Evolutionary conservation across 2,329 filamentous ascomycete species (phyloP), one percentile per base, ranked within the genome.

Genomic region (Hypocreales sp.): DNA sequence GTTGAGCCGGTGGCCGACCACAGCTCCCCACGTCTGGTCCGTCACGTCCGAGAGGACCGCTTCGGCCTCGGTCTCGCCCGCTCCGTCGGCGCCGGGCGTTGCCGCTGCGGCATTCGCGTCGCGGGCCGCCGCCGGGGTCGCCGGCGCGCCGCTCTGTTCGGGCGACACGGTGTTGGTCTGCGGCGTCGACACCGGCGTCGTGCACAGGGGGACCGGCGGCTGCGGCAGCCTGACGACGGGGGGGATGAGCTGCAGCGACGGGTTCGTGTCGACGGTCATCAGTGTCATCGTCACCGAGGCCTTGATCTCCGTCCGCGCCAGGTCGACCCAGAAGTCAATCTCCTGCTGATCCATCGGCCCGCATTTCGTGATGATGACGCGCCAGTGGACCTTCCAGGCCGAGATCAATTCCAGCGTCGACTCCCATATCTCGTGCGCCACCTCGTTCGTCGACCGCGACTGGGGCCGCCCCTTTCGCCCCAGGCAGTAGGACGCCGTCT

Each of bases 351-450:
- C 70, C 66, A 83, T 78, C 3, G 66, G 54, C 3, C 76, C 74
- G 25, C 69, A 72, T 47, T 79, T 79, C 19, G 77, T 72, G 33
- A 92, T 66, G 33, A 83, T 72, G 8, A 90, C 56, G 11, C 80
- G 72, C 79, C 81, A 87, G 31, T 76, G 72, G 1, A 86, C 72
- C 40, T 72, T 76, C 48, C 74, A 71, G 11, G 61, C 59, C 1
- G 73, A 68, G 19, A 84, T 69, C 18, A 87, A 65, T n/a, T 77
- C 75, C 17, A 77, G 56, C 0, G 81, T 87, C 1, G 73, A 79
- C 30, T 73, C 67, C 79, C 81, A 87, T 4, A 90, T 79, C 40
- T 86, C 79, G 25, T 67, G 63, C 1, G 72, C 70, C n/a, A 84
- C 58, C 14, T 79, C 71, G 10, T 58, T 57, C 34, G 83, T 68